Percentiles rank a stretch among this genome's conserved stretches.
Evolutionary conservation across 306 rosid species (phyloP).

Genomic region (Fragaria ananassa): DNA sequence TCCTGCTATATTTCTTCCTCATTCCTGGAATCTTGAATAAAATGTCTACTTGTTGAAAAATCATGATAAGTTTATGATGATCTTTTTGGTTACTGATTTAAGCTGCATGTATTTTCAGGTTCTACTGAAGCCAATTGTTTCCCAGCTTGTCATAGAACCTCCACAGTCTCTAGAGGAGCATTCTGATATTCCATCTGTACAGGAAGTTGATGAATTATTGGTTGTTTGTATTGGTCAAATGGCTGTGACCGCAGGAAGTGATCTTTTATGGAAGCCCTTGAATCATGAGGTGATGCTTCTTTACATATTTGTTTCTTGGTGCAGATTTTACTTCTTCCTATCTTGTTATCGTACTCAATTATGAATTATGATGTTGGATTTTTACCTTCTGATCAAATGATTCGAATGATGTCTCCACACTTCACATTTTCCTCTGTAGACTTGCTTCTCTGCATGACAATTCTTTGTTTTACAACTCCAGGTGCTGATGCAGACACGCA

Average conservation of each 20-base stretch:
- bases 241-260: slow-evolving; percentile 92
- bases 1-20: neutral
- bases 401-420: neutral
- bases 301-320: neutral
- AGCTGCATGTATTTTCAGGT: slow-evolving; percentile 41
- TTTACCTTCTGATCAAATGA: neutral
- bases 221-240: slow-evolving; percentile 82
- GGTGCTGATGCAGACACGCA: slow-evolving; percentile 91
- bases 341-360: neutral
- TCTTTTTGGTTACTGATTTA: slow-evolving; percentile 20
- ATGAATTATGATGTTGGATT: neutral
- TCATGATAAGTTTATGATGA: neutral
- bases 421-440: neutral
- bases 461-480: slow-evolving; percentile 23
- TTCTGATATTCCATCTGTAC: slow-evolving; percentile 47
- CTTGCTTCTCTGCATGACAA: neutral
- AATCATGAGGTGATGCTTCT: slow-evolving; percentile 65
- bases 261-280: slow-evolving; percentile 83
- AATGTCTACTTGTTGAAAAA: neutral
- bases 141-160: slow-evolving; percentile 73
- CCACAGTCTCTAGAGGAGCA: slow-evolving; percentile 55
- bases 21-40: neutral
- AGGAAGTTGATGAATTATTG: slow-evolving; percentile 76
- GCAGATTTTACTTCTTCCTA: neutral
- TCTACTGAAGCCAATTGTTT: slow-evolving; percentile 78